Evolutionary conservation across 805 yeast genomes (phyloP), one percentile per base, ranked within the genome.

Genomic region (Geotrichum ghanense): DNA sequence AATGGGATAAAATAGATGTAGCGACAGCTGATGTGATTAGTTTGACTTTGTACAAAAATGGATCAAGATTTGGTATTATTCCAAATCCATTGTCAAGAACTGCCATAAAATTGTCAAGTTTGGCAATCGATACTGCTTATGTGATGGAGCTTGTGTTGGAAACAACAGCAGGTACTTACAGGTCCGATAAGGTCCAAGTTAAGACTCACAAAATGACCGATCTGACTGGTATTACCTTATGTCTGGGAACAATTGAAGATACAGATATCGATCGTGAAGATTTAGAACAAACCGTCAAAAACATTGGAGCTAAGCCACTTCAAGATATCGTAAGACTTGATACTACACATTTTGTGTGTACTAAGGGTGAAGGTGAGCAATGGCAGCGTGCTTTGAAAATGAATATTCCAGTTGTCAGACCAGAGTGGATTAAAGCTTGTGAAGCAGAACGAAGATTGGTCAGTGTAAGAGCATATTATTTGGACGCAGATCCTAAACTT

Each of bases 351-450:
- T 92, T 83, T 58, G 71, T 92, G n/a, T 75, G 83, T 51, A 81
- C 94, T 14, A 72, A 75, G 19, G 79, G 79, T 43, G 68, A 69
- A 39, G 87, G 86, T n/a, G 72, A 80, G 16, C 89, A 85, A 63
- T 83, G 76, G 67, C 71, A 79, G 51, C 81, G 78, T 60, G 98
- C 97, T 1, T 72, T 74, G 51, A 88, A 82, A 45, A 76, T 78
- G 68, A 92, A 88, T 60, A 87, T 92, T 47, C 98, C 98, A 1
- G 76, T 92, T 35, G 89, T 92, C 22, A 76, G 95, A 62, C 97
- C 98, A 0, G 97, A 92, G 62, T 92, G 97, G 97, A 69, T 92
- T 48, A 82, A 83, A 63, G 96, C 97, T 0, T 92, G 97, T 68
- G 95, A 85, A 56, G 63, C 73, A 40, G 97, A 89, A 59, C 77